Base-by-base conservation (phyloP, 441 rosid species). In the Melastoma candidum region DNA sequence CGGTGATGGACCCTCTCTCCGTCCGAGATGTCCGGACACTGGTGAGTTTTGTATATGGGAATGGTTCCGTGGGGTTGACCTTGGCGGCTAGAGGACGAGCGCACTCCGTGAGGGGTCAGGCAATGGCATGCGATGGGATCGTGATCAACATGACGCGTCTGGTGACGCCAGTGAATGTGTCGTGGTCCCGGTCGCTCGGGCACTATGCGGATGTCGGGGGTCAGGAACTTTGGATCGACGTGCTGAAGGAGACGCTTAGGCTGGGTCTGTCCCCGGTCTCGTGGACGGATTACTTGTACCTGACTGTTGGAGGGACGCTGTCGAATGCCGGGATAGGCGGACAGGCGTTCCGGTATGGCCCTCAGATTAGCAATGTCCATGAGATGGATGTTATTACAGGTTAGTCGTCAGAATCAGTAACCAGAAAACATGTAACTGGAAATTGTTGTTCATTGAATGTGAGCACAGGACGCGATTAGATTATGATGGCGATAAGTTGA, bases 301-400 rank as follows among this genome's bases (percentile, higher is more conserved):
- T 36, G 8, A 36, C 41, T 36, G 41, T 36, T 36, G 41, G 41
- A 4, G 6, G 41, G 41, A 2, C 41, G 41, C 41, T 36, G 8
- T 36, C 41, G 41, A 36, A 36, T 36, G 41, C 41, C 6, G 41
- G 41, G 8, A 36, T 36, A 36, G 8, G 41, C 41, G 41, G 41
- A 36, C 41, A 36, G 8, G 41, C 41, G 6, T 4, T 36, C 41
- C 41, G 41, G 8, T 9, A 36, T 36, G 41, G 41, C 41, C 41
- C 41, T 36, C 41, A 36, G 7, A 36, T 36, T 36, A 51, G 11
- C 54, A 29, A 51, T 29, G 44, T 29, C 25, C 39, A 29, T 12
- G 44, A 51, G 27, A 51, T 51, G 54, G 44, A 51, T 51, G 54
- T 29, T 51, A 4, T 51, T 26, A 29, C 54, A 7, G 54, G 54